phyloP scores from a whole-genome alignment of 176 grass and related monocot species.

The Rhynchospora tenuis region DNA sequence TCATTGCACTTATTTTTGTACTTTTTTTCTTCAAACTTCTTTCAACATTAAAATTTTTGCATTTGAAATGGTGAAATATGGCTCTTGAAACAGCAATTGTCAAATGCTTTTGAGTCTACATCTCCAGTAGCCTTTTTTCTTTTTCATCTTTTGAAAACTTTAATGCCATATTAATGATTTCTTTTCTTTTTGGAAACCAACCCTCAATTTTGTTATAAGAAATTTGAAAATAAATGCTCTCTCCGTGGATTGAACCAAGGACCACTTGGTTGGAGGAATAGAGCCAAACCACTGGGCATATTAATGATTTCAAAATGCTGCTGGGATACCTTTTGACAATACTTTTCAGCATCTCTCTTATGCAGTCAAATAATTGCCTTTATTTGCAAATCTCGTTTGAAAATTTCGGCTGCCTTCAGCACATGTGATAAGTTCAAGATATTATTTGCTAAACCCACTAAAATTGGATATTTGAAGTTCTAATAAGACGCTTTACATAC shows the following conservation, averaged over 20 bases:
- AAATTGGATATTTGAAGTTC: background rate
- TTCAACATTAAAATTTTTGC: background rate
- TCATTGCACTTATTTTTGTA: background rate
- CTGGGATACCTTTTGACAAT: background rate
- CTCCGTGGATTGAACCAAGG: too few species aligned
- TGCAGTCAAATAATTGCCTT: background rate
- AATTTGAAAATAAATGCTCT: too few species aligned
- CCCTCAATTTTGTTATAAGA: too few species aligned
- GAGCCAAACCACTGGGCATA: too few species aligned
- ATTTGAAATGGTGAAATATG: background rate
- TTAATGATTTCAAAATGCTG: background rate
- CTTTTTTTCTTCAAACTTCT: background rate
- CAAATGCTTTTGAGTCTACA: background rate
- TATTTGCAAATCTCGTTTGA: background rate
- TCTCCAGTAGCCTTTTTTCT: background rate
- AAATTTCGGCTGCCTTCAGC: background rate
- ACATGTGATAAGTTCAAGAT: background rate
- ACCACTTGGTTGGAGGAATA: too few species aligned
- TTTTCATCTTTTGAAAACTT: background rate
- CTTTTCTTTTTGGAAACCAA: too few species aligned
- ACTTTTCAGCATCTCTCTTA: background rate
- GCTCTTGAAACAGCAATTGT: background rate
- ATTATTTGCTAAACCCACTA: conserved; percentile 1
- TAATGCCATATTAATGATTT: background rate
- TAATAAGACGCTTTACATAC: conserved; percentile 5